phyloP scores from a whole-genome alignment of 2,329 filamentous ascomycete species.

The Colletotrichum brevisporum region DNA sequence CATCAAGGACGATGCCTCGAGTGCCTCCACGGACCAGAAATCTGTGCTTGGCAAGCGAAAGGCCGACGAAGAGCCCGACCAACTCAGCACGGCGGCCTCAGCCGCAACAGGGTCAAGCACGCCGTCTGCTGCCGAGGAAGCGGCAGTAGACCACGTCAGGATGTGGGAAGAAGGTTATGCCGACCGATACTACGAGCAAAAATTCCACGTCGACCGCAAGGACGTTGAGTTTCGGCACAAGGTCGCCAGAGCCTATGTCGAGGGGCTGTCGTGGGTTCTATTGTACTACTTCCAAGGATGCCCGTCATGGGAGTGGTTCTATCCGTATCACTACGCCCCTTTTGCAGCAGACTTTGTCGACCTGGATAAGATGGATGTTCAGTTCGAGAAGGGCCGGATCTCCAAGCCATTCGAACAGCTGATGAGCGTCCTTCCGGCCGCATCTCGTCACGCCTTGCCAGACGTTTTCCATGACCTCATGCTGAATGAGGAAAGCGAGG shows the following conservation, averaged over 20 bases:
- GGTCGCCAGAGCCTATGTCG: constrained; percentile 92
- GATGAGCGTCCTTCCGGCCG: constrained; percentile 96
- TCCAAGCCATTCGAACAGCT: constrained; percentile 96
- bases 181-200: constrained; percentile 97
- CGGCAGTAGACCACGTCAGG: constrained; percentile 83
- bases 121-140: constrained; percentile 69
- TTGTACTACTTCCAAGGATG: constrained; percentile 99
- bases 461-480: constrained; percentile 91
- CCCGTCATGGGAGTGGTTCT: constrained; percentile 99
- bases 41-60: constrained; percentile 82
- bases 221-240: constrained; percentile 90
- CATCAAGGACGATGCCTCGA: constrained; percentile 36
- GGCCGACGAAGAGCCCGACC: constrained; percentile 75
- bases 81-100: constrained; percentile 71
- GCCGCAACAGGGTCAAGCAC: constrained; percentile 67
- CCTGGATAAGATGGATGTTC: constrained; percentile 81
- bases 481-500: constrained; percentile 88
- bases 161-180: constrained; percentile 97
- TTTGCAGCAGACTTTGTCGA: constrained; percentile 96
- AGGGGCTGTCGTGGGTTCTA: constrained; percentile 95
- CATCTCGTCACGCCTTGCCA: constrained; percentile 92
- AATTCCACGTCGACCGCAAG: constrained; percentile 86
- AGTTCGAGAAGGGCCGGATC: constrained; percentile 86
- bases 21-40: constrained; percentile 50
- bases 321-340: constrained; percentile 97